Conservation (phyloP, 345 rosid species). For the Citrus cavaleriei region DNA sequence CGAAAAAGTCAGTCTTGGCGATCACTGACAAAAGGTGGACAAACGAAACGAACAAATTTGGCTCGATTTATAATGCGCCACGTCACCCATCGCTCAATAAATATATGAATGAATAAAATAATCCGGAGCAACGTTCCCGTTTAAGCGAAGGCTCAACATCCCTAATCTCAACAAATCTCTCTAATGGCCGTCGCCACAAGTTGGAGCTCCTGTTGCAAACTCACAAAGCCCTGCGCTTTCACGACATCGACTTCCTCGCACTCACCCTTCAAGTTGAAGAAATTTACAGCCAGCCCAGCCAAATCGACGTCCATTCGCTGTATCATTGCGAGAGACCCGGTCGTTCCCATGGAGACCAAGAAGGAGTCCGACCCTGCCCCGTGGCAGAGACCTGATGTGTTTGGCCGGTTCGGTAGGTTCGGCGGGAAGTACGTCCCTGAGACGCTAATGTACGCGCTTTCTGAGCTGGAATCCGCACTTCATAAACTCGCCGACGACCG, state of each 20-base stretch:
- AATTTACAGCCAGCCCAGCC: slow-evolving; percentile 16
- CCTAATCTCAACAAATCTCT: neutral
- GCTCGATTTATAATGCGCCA: too few relatives aligned
- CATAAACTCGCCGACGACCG: slow-evolving; percentile 52
- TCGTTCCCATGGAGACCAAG: slow-evolving; percentile 33
- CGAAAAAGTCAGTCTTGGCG: too few relatives aligned
- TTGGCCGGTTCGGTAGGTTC: slow-evolving; percentile 84
- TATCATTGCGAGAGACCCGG: slow-evolving; percentile 43
- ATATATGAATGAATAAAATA: neutral
- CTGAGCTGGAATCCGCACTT: slow-evolving; percentile 81
- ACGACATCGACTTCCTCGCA: slow-evolving; percentile 13
- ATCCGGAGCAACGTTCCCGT: neutral
- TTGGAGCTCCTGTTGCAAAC: slow-evolving; percentile 6
- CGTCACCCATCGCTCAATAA: neutral
- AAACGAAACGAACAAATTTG: too few relatives aligned
- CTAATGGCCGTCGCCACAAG: neutral
- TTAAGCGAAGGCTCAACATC: neutral
- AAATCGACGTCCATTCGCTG: slow-evolving; percentile 34
- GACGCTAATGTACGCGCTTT: slow-evolving; percentile 81
- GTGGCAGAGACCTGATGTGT: slow-evolving; percentile 73
- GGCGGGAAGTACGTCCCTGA: slow-evolving; percentile 97
- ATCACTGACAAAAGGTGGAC: fast-evolving
- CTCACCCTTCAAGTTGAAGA: slow-evolving; percentile 23
- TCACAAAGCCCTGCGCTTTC: slow-evolving; percentile 17
- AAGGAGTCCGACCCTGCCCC: slow-evolving; percentile 27